Evolutionary conservation across 2,329 filamentous ascomycete species (phyloP), one percentile per base, ranked within the genome.

Genomic region (Chaetomium olivaceum): DNA sequence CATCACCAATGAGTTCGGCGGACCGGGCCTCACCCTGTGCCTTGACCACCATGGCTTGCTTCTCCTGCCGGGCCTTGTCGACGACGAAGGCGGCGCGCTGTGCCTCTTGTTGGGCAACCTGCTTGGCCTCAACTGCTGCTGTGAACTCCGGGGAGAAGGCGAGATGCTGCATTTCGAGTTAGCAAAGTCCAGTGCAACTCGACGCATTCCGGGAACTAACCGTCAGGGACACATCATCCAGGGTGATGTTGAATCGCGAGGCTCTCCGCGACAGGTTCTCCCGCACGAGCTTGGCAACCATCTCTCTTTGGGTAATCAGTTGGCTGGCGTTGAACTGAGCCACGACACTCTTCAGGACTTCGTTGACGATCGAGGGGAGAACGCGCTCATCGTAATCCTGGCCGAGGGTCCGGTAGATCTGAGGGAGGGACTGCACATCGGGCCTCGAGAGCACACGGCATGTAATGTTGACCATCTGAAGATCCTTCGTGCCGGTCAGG

Each of bases 401-500:
- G 62, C 95, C 95, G 43, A 99, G 86, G 1, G 95, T 99, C 71
- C 95, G 87, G 85, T 98, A 99, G 76, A 99, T 99, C 81, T 97
- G 92, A 21, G 95, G 95, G 51, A 99, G 87, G 36, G 93, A 91
- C 71, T 91, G 88, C 75, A 99, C 83, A 65, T 93, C 88, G 64
- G 95, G 95, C 73, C 93, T 86, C 66, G 94, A 97, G 61, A 99
- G 91, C 66, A 99, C 95, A 91, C 95, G 94, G 81, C 95, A 99
- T 76, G 94, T 99, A 78, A 99, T 98, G 87, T 99, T 99, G 77
- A 98, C 95, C 95, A 99, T 99, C 84, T 99, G 95, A 80, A 99
- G 83, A 81, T 99, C 95, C 85, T 99, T 99, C 76, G 95, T 99
- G 73, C 95, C 95, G 67, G 95, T 99, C 71, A 99, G 87, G 71